Conservation (phyloP, 2,329 filamentous ascomycete species). For the Monilinia fructigena region DNA sequence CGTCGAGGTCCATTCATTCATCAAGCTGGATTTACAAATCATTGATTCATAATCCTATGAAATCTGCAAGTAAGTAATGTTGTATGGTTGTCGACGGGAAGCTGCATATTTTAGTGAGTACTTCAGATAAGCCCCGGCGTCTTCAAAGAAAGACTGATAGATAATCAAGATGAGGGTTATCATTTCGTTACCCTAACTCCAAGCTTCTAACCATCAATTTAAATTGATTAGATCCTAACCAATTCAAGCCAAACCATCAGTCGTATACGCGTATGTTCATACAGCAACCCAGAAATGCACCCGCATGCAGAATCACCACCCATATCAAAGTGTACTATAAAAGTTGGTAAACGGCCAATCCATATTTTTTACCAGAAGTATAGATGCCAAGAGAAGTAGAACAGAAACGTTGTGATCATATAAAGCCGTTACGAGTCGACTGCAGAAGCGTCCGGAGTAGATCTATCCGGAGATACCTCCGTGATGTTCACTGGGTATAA, state of each 20-base stretch:
- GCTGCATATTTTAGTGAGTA: neutral
- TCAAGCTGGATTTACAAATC: neutral
- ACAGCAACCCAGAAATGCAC: constrained; percentile 16
- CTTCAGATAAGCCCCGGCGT: neutral
- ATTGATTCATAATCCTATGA: neutral
- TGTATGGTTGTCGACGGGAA: neutral
- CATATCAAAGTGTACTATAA: neutral
- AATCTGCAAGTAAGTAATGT: neutral
- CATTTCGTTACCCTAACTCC: constrained; percentile 20
- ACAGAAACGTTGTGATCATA: neutral
- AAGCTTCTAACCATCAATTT: neutral
- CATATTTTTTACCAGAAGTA: constrained; percentile 4
- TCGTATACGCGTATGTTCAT: constrained; percentile 22
- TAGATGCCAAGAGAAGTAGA: neutral
- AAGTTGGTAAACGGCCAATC: neutral
- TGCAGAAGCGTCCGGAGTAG: neutral
- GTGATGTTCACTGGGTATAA: constrained; percentile 52
- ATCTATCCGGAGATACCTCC: constrained; percentile 1
- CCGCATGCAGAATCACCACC: constrained; percentile 1
- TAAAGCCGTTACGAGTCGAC: neutral
- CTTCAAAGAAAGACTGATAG: neutral
- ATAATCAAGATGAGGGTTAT: constrained; percentile 1
- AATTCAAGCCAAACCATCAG: constrained; percentile 10
- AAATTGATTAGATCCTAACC: neutral
- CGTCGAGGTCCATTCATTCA: neutral